Evolutionary conservation across 2,329 filamentous ascomycete genomes (phyloP), one percentile per base, ranked within the genome.

Genomic region (Nigrograna mackinnonii): DNA sequence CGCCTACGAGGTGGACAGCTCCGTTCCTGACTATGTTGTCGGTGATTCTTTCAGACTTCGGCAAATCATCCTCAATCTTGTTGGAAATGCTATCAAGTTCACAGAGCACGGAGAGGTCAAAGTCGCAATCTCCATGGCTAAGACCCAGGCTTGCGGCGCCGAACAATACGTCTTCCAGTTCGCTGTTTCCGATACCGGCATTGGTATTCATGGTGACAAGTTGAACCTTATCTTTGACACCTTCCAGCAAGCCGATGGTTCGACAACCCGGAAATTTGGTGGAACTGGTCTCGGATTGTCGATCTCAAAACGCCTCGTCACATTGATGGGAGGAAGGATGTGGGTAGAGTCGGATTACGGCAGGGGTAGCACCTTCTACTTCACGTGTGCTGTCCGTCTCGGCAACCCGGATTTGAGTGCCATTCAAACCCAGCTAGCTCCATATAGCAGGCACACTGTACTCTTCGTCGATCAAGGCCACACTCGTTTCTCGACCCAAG

Each of bases 21-120:
- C 89, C 3, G 90, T 97, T 31, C 92, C 92, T 4, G 92, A 97
- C 67, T 91, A 95, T 66, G 91, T 97, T 30, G 86, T 96, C 49
- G 94, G 94, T 48, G 94, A 99, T 67, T 95, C 91, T 1, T 97
- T 96, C 86, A 87, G 94, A 70, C 76, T 97, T 43, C 85, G 92
- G 50, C 94, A 99, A 71, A 95, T 99, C 58, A 96, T 97, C 49
- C 80, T 97, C 43, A 99, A 99, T 71, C 77, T 99, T 43, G 92
- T 97, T 40, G 94, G 94, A 63, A 99, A 99, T 62, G 92, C 94
- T 41, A 96, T 99, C 78, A 99, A 99, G 67, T 99, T 99, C 69
- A 97, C 94, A 3, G 92, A 97, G 69, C 87, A 95, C 59, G 94
- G 94, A 48, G 91, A 96, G 68, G 94, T 99, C 58, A 95, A 91